Evolutionary conservation across 2,329 filamentous ascomycete species (phyloP).

Genomic region (Verruconis gallopava): DNA sequence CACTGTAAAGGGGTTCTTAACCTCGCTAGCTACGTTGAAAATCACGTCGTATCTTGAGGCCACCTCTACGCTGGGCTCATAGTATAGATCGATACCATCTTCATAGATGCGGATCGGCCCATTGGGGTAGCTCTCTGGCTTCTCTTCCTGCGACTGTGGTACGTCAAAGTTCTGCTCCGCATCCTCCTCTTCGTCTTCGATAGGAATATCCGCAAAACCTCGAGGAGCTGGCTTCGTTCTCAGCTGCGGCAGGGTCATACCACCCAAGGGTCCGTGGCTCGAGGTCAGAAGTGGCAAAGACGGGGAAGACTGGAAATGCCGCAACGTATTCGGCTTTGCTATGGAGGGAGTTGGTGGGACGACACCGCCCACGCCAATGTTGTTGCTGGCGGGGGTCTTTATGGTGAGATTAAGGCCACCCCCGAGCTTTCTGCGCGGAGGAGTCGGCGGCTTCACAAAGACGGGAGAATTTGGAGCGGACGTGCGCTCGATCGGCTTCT

Average conservation of each 20-base stretch:
- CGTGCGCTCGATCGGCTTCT: constrained; percentile 26
- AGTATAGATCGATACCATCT: constrained; percentile 63
- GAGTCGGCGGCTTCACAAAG: constrained; percentile 69
- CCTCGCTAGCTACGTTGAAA: constrained; percentile 74
- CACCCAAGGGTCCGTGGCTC: constrained; percentile 34
- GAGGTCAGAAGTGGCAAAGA: constrained; percentile 44
- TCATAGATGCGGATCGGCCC: constrained; percentile 73
- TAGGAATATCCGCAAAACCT: constrained; percentile 44
- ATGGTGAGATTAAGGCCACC: constrained; percentile 65
- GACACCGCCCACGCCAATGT: constrained; percentile 43
- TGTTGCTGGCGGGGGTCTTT: constrained; percentile 49
- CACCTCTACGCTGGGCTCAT: constrained; percentile 67
- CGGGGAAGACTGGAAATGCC: constrained; percentile 50
- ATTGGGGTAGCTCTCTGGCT: constrained; percentile 70
- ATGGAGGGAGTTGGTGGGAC: constrained; percentile 46
- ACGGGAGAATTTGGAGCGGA: constrained; percentile 60
- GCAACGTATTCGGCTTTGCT: constrained; percentile 36
- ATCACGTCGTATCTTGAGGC: constrained; percentile 69
- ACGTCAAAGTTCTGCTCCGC: constrained; percentile 40
- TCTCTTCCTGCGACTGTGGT: constrained; percentile 49
- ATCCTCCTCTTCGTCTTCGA: constrained; percentile 58
- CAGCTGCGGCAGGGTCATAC: constrained; percentile 37
- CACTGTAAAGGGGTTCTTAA: constrained; percentile 56
- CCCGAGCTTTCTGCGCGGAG: constrained; percentile 50
- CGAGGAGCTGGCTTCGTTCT: constrained; percentile 21